phyloP scores from a whole-genome alignment of 805 yeast species.

The Clavispora carvajalis region DNA sequence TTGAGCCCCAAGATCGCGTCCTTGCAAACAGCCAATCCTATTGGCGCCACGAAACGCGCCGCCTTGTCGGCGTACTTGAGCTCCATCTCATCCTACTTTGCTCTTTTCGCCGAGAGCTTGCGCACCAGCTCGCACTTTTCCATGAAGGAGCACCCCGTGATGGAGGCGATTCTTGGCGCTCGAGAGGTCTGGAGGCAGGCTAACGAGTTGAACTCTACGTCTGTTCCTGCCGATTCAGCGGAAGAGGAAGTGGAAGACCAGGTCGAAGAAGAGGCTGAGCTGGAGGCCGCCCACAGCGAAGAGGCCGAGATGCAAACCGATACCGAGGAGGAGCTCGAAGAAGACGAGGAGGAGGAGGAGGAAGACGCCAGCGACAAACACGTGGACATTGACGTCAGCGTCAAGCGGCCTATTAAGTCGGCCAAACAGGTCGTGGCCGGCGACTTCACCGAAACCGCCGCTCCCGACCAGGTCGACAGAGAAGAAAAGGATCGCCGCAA shows the following conservation, averaged over 20 bases:
- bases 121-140: slow-evolving; percentile 49
- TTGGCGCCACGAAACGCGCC: slow-evolving; percentile 47
- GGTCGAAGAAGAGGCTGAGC: not conserved
- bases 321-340: slow-evolving; percentile 11
- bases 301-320: slow-evolving; percentile 14
- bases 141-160: slow-evolving; percentile 84
- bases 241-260: slow-evolving; percentile 1
- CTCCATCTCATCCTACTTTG: slow-evolving; percentile 71
- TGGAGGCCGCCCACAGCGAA: slow-evolving; percentile 12
- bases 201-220: slow-evolving; percentile 24
- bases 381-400: slow-evolving; percentile 42
- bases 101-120: slow-evolving; percentile 59
- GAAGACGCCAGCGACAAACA: slow-evolving; percentile 17
- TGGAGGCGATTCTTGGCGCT: slow-evolving; percentile 78
- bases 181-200: slow-evolving; percentile 92
- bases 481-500: slow-evolving; percentile 82
- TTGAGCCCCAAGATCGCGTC: slow-evolving; percentile 40
- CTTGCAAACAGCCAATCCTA: slow-evolving; percentile 25
- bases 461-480: slow-evolving; percentile 71
- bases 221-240: not conserved
- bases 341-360: slow-evolving; percentile 1
- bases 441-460: slow-evolving; percentile 63
- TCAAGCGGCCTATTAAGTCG: slow-evolving; percentile 46
- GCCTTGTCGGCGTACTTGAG: slow-evolving; percentile 80
- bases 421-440: slow-evolving; percentile 18